Percentiles rank a stretch among this genome's conserved stretches.
These are phyloP conservation scores for Triangularia verruculosa DNA, from an alignment of 2,329 filamentous ascomycete genomes.

Conservation along the genomic window DNA sequence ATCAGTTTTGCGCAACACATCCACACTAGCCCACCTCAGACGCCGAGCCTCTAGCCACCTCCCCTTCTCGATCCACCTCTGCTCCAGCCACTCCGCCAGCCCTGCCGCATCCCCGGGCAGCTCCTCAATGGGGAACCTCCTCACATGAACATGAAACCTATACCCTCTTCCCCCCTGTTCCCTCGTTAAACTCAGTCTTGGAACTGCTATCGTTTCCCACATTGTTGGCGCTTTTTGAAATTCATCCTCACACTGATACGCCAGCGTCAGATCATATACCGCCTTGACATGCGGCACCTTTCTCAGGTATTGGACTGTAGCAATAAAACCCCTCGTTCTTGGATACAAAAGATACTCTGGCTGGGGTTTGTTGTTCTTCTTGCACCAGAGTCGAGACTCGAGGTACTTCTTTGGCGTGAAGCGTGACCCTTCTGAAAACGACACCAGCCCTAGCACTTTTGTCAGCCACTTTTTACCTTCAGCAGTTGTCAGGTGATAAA, in stretches of 20 bases:
- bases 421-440: constrained; percentile 62
- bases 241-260: constrained; percentile 44
- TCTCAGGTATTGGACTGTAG: constrained; percentile 55
- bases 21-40: constrained; percentile 38
- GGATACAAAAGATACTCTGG: constrained; percentile 59
- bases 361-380: constrained; percentile 46
- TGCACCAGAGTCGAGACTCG: constrained; percentile 52
- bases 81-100: constrained; percentile 51
- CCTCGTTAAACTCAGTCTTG: constrained; percentile 34
- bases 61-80: constrained; percentile 52
- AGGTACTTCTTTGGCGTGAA: constrained; percentile 53
- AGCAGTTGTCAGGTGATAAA: background rate
- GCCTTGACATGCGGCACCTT: constrained; percentile 50
- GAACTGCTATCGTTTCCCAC: constrained; percentile 49
- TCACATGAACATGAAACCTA: constrained; percentile 50
- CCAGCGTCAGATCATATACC: constrained; percentile 55
- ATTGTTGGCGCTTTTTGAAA: constrained; percentile 50
- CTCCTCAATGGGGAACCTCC: constrained; percentile 47
- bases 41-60: constrained; percentile 47
- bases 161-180: constrained; percentile 35
- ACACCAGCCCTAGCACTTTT: constrained; percentile 53
- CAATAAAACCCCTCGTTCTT: constrained; percentile 59
- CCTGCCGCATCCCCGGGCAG: constrained; percentile 47
- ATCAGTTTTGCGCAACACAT: background rate
- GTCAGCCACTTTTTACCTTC: background rate